Evolutionary conservation across 441 rosid genomes (phyloP).

Genomic region (Flueggea neowawraea): DNA sequence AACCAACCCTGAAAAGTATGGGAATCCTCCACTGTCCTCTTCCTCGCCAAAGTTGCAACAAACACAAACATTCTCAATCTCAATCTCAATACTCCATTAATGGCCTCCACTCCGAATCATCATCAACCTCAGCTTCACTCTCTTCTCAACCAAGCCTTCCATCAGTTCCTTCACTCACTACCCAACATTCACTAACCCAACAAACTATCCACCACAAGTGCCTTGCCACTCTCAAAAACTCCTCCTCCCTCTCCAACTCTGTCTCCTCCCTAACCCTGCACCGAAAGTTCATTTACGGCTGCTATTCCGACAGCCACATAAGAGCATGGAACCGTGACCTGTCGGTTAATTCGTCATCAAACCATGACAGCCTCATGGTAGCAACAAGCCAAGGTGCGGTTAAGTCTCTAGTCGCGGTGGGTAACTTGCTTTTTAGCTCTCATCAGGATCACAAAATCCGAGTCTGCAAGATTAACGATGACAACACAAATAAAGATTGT

Average conservation of each 20-base stretch:
- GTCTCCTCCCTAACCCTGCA: constrained; percentile 50
- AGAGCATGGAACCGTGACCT: constrained; percentile 40
- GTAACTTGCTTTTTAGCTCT: constrained; percentile 51
- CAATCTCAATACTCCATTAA: constrained; percentile 11
- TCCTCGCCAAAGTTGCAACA: constrained; percentile 1
- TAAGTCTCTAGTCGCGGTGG: constrained; percentile 44
- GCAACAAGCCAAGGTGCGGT: constrained; percentile 40
- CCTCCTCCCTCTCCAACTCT: constrained; percentile 28
- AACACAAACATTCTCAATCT: constrained; percentile 2
- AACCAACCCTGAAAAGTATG: not conserved
- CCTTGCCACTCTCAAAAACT: constrained; percentile 43
- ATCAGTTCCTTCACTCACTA: constrained; percentile 28
- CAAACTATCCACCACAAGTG: constrained; percentile 22
- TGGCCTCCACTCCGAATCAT: constrained; percentile 27
- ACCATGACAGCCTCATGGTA: constrained; percentile 9
- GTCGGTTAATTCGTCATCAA: not conserved
- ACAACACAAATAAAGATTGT: not conserved
- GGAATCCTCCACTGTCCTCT: not conserved
- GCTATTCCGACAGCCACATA: constrained; percentile 51
- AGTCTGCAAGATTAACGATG: constrained; percentile 46
- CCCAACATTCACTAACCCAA: not conserved
- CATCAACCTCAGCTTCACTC: constrained; percentile 25
- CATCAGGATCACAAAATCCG: constrained; percentile 82
- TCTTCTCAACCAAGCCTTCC: constrained; percentile 52
- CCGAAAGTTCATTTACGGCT: constrained; percentile 37